phyloP scores from a whole-genome alignment of 352 stramenopile genomes.

The Aphanomyces euteiches region DNA sequence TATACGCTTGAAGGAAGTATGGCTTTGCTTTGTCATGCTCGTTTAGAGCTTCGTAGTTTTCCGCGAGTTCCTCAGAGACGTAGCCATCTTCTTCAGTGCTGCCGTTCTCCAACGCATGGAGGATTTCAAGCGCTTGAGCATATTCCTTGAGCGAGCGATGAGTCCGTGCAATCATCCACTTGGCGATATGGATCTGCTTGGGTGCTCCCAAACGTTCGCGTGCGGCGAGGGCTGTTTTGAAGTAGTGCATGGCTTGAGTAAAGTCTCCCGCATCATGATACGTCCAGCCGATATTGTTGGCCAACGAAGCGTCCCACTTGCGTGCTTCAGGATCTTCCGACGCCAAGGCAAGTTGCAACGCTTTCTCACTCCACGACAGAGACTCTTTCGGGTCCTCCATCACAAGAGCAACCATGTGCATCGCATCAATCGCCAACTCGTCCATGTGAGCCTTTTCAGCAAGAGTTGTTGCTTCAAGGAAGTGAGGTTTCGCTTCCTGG shows the following conservation, averaged over 20 bases:
- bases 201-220: slow-evolving; percentile 26
- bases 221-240: slow-evolving; percentile 29
- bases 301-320: slow-evolving; percentile 34
- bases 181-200: slow-evolving; percentile 31
- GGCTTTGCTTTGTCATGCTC: slow-evolving; percentile 10
- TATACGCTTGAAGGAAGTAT: slow-evolving; percentile 10
- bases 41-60: slow-evolving; percentile 23
- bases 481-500: slow-evolving; percentile 24
- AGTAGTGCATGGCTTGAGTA: slow-evolving; percentile 30
- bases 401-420: slow-evolving; percentile 36
- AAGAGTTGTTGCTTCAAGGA: slow-evolving; percentile 29
- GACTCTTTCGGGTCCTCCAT: slow-evolving; percentile 17
- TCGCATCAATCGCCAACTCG: slow-evolving; percentile 32
- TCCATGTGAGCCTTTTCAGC: slow-evolving; percentile 26
- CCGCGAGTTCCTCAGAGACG: slow-evolving; percentile 33
- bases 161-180: slow-evolving; percentile 32
- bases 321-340: slow-evolving; percentile 26
- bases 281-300: slow-evolving; percentile 38
- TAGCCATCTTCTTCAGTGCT: slow-evolving; percentile 24
- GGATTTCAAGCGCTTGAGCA: slow-evolving; percentile 31
- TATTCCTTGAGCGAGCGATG: slow-evolving; percentile 28
- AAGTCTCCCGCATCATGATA: slow-evolving; percentile 30
- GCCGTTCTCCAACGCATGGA: slow-evolving; percentile 12
- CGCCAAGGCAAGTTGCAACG: slow-evolving; percentile 15
- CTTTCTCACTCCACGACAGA: slow-evolving; percentile 30